Base-by-base conservation (phyloP, 176 grass and related monocot species). In the Oryza rufipogon region DNA sequence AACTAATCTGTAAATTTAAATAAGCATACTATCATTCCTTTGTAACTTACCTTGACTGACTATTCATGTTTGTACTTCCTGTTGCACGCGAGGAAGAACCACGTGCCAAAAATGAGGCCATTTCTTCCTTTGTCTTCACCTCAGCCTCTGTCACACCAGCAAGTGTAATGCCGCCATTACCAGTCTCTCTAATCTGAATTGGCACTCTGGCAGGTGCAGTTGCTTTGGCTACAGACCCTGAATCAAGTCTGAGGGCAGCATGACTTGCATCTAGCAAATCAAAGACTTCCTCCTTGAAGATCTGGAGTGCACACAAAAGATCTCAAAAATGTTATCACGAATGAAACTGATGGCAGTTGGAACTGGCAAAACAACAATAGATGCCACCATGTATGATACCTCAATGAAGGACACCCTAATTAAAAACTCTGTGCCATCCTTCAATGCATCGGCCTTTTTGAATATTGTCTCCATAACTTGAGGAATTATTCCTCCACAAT, bases 361-460 rank as follows among this genome's bases (percentile, higher is more conserved):
- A 44, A 81, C 19, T 22, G 51, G 54, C 70, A 45, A 58, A 67
- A 36, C 13, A 85, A 51, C 17, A 47, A 25, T 23, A 51, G 7
- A 64, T 39, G 72, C 30, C 4, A 76, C 41, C 5, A 17, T 38
- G 20, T 65, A 83, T 4, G 16, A 15, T 86, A 99, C 96, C 96
- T 99, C 96, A 67, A 99, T 99, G 44, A 96, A 99, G n/a, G 96
- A 96, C 30, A 99, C 96, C 73, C 96, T 84, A 86, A 99, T 92
- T 52, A 94, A 89, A 75, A 94, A 88, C 67, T 99, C 96, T 7
- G 78, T 73, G 25, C 51, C 86, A 34, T 87, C 86, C 78, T 90
- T 94, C 82, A 78, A 73, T n/a, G 71, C 61, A 11, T 94, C 85
- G 67, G 90, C 86, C 72, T 96, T 99, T 52, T 46, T 92, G 78